Base-by-base conservation (phyloP, 2,329 filamentous ascomycete genomes). In the Teratosphaeria nubilosa region DNA sequence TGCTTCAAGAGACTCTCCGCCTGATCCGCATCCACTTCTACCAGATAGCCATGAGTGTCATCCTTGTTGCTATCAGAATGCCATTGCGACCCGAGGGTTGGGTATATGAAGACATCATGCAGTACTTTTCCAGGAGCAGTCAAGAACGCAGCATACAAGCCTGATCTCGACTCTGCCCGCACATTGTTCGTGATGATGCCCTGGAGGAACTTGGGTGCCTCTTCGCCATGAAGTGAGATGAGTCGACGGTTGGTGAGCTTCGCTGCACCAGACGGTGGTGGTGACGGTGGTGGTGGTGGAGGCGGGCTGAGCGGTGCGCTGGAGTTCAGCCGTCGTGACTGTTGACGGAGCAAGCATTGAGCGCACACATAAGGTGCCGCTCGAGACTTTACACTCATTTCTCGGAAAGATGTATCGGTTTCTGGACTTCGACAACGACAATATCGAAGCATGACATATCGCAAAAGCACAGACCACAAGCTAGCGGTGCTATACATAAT, bases 101-200 rank as follows among this genome's bases (percentile, higher is more conserved):
- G 86, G 77, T 96, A 96, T 53, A 99, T 79, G 73, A 97, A 95
- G 56, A 91, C 87, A 75, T 99, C 94, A 76, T 92, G 83, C 51
- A 96, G 77, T 10, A 99, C 82, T 58, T 91, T 83, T 50, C 94
- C 94, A 34, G 74, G 73, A 7, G 92, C 90, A 64, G 88, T 95
- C 50, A 99, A 79, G 68, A 99, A 96, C 0, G 86, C 90, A 6
- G 87, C 81, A 74, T 95, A 97, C 71, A 87, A 85, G 3, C 84
- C 86, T 0, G 76, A 74, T 3, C 65, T 67, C 25, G 73, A 72
- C 1, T 74, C 62, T 0, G 56, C 30, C 56, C 82, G 72, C 62
- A 90, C 81, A 62, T 86, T 87, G 62, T 86, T 83, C 0, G 92
- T 96, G 63, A 94, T 82, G 58, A 95, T 83, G 56, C 92, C 91